Evolutionary conservation across 2,329 filamentous ascomycete species (phyloP), one percentile per base, ranked within the genome.

Genomic region (Xylariaceae sp.): DNA sequence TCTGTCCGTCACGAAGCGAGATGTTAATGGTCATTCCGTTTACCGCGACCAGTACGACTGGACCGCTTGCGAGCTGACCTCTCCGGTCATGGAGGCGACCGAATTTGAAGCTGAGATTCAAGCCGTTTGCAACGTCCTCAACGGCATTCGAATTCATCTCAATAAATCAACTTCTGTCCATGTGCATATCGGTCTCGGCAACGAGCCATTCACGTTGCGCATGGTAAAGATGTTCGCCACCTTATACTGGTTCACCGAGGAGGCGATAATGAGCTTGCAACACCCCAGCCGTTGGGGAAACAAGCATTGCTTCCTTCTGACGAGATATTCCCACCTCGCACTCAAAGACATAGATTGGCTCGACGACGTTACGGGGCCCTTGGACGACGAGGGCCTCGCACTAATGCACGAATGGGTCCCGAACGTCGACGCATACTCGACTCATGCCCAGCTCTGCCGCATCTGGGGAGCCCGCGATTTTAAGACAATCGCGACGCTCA

Each of bases 141-240:
- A 60, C 19, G 31, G 35, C 1, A n/a, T 43, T 1, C 60, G 65
- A 4, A 56, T 64, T 8, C 58, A 63, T 31, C 49, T 68, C 3
- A 67, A 67, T 32, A n/a, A 57, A 2, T 58, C 58, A 1, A 59
- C 63, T 0, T 47, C 55, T 3, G 50, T 67, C 4, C 64, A 67
- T 29, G 59, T 67, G 9, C 66, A 68, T 39, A 57, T 68, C 6
- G 66, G 66, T 8, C 60, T 58, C 6, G 63, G 64, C 8, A 53
- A 64, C n/a, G 53, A 63, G 44, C 54, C 64, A 1, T 67, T 68
- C 19, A 65, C 61, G 26, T 57, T 67, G 2, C 26, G 60, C 7
- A 65, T 61, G 0, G 34, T 67, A 39, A 67, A 67, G 58, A 66
- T 63, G 47, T 58, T 64, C 9, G 45, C 50, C 2, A 57, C 58